Evolutionary conservation across 257 asterid genomes (phyloP).

Genomic region (Thymus mandschuricus): DNA sequence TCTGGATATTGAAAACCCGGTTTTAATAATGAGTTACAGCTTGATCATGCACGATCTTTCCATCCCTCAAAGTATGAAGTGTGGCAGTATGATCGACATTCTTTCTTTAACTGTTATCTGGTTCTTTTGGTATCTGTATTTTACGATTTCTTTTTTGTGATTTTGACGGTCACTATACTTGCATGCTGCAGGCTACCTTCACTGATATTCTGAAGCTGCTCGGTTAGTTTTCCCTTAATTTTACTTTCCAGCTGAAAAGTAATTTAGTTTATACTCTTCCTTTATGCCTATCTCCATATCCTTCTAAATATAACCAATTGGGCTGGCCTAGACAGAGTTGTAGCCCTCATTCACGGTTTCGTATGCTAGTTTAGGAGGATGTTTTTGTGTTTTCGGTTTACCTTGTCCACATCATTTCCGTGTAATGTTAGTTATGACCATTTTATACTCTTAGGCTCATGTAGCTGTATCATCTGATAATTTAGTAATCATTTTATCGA

Average conservation of each 20-base stretch:
- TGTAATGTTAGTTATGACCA: not conserved
- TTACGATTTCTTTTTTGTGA: not conserved
- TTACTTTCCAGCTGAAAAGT: not conserved
- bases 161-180: conserved; percentile 9
- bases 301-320: not conserved
- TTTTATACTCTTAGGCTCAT: not conserved
- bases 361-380: not conserved
- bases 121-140: not conserved
- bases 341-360: not conserved
- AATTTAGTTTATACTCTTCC: not conserved
- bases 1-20: not conserved
- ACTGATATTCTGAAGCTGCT: conserved; percentile 92
- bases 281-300: not conserved
- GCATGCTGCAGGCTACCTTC: conserved; percentile 82
- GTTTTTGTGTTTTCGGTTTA: not conserved
- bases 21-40: not conserved
- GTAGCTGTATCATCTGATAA: not conserved
- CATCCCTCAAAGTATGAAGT: not conserved
- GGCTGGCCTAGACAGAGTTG: not conserved
- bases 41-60: not conserved
- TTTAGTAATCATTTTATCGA: not conserved
- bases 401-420: not conserved
- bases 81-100: not conserved
- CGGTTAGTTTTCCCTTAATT: conserved; percentile 44
- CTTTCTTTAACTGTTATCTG: not conserved